Base-by-base conservation (phyloP, 805 yeast genomes). In the Maudiozyma barnettii region DNA sequence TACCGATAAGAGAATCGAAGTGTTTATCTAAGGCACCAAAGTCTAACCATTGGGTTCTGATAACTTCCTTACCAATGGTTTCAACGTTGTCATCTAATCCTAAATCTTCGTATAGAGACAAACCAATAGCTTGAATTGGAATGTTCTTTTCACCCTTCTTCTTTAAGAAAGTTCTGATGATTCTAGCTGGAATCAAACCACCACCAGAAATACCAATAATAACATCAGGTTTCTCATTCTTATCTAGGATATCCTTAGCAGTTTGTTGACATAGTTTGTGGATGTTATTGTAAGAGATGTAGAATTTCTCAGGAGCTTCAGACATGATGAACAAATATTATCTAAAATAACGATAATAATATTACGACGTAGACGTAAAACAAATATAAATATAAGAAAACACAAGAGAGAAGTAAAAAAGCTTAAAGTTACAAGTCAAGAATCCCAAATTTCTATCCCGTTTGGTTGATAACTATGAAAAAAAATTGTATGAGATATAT, bases 41-140 rank as follows among this genome's bases (percentile, higher is more conserved):
- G 61, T 87, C 95, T 42, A 87, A 75, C 95, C 95, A 87, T 69
- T 87, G 95, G 21, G 95, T 87, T 64, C 95, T 79, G 36, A 85
- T 72, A 43, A 87, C 95, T 66, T 87, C 90, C 57, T 79, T 78
- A 44, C 95, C 95, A 48, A 82, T 82, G 14, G 62, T 56, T 51
- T 72, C 78, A 29, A 66, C 66, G 43, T 65, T 60, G 43, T 64
- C 73, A 22, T 39, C 71, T 26, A 72, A 68, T 21, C 74, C 72
- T 59, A 79, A 56, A 58, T 77, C 76, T 63, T 81, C 86, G 55
- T 81, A 81, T 26, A 81, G 65, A 1, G 84, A 78, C 46, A 81
- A 69, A 26, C 84, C 84, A 58, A 81, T 79, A 39, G 84, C 85
- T 64, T 80, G 84, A 52, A 81, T 80, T 38, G 85, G 83, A 44